A percentile compares a stretch with the other conserved stretches of the same genome.
phyloP scores from a whole-genome alignment of 495 filamentous ascomycete genomes.

The Daldinia caldariorum region DNA sequence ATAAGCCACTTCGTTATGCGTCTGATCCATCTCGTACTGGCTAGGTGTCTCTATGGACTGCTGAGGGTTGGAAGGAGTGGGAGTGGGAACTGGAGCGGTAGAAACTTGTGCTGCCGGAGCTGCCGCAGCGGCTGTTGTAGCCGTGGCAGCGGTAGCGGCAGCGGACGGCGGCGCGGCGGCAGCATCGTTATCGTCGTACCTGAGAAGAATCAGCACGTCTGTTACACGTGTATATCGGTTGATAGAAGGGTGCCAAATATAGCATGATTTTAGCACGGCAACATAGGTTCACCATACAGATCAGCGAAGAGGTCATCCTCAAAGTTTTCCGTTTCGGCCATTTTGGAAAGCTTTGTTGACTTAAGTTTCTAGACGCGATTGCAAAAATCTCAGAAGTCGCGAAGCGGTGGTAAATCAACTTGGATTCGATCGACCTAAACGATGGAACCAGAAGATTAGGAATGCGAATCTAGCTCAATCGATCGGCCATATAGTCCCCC shows the following conservation, averaged over 20 bases:
- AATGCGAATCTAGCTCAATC: slow-evolving; percentile 22
- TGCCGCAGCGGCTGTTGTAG: slow-evolving; percentile 49
- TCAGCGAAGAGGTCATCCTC: slow-evolving; percentile 99
- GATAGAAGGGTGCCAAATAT: slow-evolving; percentile 3
- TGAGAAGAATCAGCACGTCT: slow-evolving; percentile 49
- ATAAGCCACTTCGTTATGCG: slow-evolving; percentile 29
- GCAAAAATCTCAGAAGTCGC: slow-evolving; percentile 13
- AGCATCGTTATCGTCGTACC: slow-evolving; percentile 87
- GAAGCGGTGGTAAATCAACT: slow-evolving; percentile 18
- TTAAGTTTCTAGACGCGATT: slow-evolving; percentile 16
- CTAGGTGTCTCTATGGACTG: slow-evolving; percentile 28
- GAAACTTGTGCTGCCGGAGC: slow-evolving; percentile 44
- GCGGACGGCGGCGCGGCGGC: slow-evolving; percentile 47
- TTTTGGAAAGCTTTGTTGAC: slow-evolving; percentile 49
- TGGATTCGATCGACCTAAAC: slow-evolving; percentile 32
- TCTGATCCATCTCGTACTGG: slow-evolving; percentile 32
- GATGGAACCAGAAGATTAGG: slow-evolving; percentile 8
- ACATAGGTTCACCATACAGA: slow-evolving; percentile 70
- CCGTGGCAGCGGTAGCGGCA: slow-evolving; percentile 47
- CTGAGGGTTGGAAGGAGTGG: slow-evolving; percentile 26
- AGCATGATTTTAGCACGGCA: background rate
- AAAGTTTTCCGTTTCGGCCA: slow-evolving; percentile 89
- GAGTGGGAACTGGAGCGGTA: slow-evolving; percentile 18
- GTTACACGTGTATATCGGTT: background rate
- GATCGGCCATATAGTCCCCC: slow-evolving; percentile 1